Percentiles rank a stretch among this genome's conserved stretches.
phyloP scores from a whole-genome alignment of 441 rosid species.

The Macaranga tanarius region DNA sequence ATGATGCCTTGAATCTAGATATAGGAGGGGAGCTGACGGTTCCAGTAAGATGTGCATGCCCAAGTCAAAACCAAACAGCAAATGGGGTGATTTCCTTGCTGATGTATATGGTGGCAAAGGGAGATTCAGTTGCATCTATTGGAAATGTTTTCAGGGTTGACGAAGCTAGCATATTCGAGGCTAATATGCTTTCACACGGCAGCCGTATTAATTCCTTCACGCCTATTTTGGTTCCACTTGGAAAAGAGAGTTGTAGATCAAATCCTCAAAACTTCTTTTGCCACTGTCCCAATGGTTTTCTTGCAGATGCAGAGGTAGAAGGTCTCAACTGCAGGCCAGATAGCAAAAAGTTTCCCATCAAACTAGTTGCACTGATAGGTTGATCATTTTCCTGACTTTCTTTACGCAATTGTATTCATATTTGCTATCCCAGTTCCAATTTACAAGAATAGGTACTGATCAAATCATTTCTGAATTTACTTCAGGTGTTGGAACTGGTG shows the following conservation, averaged over 20 bases:
- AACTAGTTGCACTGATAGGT: not conserved
- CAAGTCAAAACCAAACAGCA: not conserved
- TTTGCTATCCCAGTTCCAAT: too few species aligned
- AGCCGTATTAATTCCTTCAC: not conserved
- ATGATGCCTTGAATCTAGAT: not conserved
- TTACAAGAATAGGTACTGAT: too few species aligned
- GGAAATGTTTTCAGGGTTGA: not conserved
- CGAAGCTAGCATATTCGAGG: not conserved
- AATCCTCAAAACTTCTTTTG: not conserved
- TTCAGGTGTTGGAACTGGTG: too few species aligned
- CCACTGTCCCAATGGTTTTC: too few species aligned
- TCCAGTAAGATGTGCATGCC: conserved; percentile 15
- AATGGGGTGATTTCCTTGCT: too few species aligned
- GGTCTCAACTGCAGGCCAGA: not conserved
- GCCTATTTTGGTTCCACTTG: conserved; percentile 12
- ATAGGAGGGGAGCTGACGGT: not conserved
- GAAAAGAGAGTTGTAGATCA: not conserved
- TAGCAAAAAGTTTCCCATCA: conserved; percentile 1
- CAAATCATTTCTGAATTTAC: too few species aligned
- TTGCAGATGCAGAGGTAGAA: not conserved
- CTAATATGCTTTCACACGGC: not conserved
- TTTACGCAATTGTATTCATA: too few species aligned
- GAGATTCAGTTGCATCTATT: not conserved
- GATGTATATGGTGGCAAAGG: too few species aligned
- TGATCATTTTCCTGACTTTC: too few species aligned